Evolutionary conservation across 768 basidiomycete genomes (phyloP), one percentile per base, ranked within the genome.

Genomic region (Aureoboletus auriporus): DNA sequence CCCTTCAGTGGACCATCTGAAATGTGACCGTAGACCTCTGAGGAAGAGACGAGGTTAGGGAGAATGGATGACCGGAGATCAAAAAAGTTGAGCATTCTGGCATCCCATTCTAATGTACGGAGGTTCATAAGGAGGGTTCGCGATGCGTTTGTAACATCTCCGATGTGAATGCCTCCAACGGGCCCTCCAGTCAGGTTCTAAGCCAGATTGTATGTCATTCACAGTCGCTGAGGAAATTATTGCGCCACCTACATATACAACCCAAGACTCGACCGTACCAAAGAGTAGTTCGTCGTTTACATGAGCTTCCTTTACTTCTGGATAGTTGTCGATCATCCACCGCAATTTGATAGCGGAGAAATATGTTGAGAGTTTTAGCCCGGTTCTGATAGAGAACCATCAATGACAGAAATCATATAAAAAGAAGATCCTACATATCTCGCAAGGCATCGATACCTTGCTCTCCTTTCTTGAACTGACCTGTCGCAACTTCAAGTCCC

Each of bases 251-350:
- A 93, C 92, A 67, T 93, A 97, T 58, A 84, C 80, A 39, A 99
- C 78, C 95, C 95, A 99, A 28, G 91, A 93, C 68, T 99, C 96
- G 44, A 99, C 86, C 2, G 96, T 99, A 20, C 96, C 96, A 61
- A 97, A 93, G 17, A 85, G 71, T 11, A 98, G 77, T 51, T 89
- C 79, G 66, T 92, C 91, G 33, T 78, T 69, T 34, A 86, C 82
- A 61, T 93, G 85, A 0, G 96, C 94, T 37, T 78, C 74, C 30
- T 75, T 68, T 46, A 98, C 92, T 28, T 83, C 80, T 4, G 77
- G 75, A 61, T 86, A 70, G 63, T 97, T 83, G 65, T 95, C 89
- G 52, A 95, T 82, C 88, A 99, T 92, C 95, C 95, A 99, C 39
- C 89, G 82, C 53, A 96, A 75, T 71, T 97, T 98, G 66, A 96